These are phyloP conservation scores for Flaveria linearis DNA, from an alignment of 129 eudicot genomes.

Conservation along the genomic window DNA sequence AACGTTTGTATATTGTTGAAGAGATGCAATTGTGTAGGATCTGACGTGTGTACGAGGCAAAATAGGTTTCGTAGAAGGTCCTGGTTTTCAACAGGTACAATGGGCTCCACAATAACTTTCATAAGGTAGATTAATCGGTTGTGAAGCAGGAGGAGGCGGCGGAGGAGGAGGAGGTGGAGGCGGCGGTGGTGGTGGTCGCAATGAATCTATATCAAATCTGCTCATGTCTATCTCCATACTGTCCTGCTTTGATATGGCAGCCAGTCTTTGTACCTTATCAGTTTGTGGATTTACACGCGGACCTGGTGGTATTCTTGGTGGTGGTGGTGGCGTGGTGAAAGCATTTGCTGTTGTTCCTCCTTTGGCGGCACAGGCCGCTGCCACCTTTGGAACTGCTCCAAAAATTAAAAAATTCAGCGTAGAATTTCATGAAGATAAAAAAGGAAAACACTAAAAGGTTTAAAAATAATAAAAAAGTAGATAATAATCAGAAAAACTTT, in stretches of 20 bases:
- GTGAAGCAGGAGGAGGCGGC: conserved; percentile 48
- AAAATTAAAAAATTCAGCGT: background rate
- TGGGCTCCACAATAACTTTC: conserved; percentile 69
- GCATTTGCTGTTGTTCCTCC: conserved; percentile 47
- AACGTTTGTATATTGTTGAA: conserved; percentile 87
- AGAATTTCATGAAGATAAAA: background rate
- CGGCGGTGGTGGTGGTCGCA: conserved; percentile 64
- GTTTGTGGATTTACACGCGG: conserved; percentile 44
- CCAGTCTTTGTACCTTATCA: conserved; percentile 42
- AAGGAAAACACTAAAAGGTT: background rate
- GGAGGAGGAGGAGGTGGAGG: conserved; percentile 62
- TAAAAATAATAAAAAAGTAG: background rate
- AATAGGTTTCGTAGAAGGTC: conserved; percentile 46
- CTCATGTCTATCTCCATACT: conserved; percentile 53
- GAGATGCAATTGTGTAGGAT: conserved; percentile 82
- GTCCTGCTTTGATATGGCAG: conserved; percentile 46
- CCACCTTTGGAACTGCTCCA: conserved; percentile 49
- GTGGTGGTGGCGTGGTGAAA: conserved; percentile 33
- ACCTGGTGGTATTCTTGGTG: conserved; percentile 33
- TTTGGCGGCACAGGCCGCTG: conserved; percentile 44
- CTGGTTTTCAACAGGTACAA: conserved; percentile 39
- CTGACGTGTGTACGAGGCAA: conserved; percentile 62
- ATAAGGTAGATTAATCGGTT: conserved; percentile 38
- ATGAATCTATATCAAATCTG: conserved; percentile 70
- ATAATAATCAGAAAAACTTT: conserved; percentile 44